Evolutionary conservation across 176 grass and related monocot species (phyloP).

Genomic region (Secale cereale): DNA sequence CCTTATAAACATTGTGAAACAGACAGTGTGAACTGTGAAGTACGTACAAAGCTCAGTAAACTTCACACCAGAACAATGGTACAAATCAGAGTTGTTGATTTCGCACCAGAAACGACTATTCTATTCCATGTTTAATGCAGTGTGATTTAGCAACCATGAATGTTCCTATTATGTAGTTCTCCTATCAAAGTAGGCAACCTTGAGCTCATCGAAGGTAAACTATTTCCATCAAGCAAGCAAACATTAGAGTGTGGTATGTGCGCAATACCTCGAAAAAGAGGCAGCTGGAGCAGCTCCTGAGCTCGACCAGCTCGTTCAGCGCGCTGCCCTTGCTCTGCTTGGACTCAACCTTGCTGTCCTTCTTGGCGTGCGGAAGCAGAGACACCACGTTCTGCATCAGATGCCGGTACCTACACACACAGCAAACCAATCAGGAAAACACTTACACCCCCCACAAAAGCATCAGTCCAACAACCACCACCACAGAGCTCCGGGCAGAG

Average conservation of each 20-base stretch:
- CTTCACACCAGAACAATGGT: not conserved
- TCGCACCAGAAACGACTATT: not conserved
- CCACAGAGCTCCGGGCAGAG: not conserved
- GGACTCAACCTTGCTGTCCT: slow-evolving; percentile 93
- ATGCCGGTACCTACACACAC: slow-evolving; percentile 63
- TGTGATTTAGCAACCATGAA: not conserved
- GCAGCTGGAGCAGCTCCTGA: slow-evolving; percentile 76
- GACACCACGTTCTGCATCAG: slow-evolving; percentile 80
- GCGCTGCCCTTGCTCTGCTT: slow-evolving; percentile 78
- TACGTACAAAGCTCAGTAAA: not conserved
- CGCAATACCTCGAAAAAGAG: slow-evolving; percentile 83
- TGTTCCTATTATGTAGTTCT: not conserved
- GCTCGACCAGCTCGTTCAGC: slow-evolving; percentile 86
- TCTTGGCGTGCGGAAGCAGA: slow-evolving; percentile 79
- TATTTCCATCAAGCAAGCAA: not conserved
- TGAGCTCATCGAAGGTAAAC: not conserved
- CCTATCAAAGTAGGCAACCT: not conserved
- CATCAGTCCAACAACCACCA: not conserved
- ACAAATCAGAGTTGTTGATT: not conserved
- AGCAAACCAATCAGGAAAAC: slow-evolving; percentile 1
- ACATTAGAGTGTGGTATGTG: too few species aligned
- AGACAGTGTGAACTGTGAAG: not conserved
- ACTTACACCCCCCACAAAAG: not conserved
- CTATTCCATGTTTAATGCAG: not conserved
- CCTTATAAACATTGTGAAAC: not conserved